A percentile compares a stretch with the other conserved stretches of the same genome.
Conservation (phyloP, 441 rosid genomes). For the Erysimum cheiri region DNA sequence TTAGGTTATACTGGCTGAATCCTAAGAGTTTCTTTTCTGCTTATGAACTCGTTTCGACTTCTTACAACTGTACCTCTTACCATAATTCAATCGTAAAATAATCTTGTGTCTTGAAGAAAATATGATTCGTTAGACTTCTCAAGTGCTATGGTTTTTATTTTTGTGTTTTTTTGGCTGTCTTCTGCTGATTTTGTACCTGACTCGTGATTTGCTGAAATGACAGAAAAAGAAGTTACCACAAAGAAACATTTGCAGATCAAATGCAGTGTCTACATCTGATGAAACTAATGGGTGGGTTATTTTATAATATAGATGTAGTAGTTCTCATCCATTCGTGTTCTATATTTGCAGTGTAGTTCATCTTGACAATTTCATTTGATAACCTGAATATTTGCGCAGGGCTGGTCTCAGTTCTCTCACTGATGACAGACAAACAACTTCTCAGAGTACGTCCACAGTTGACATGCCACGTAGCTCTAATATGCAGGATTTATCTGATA, state of each 20-base stretch:
- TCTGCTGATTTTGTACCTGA: slow-evolving; percentile 21
- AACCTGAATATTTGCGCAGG: slow-evolving; percentile 31
- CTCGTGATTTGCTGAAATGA: slow-evolving; percentile 31
- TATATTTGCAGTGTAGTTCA: slow-evolving; percentile 10
- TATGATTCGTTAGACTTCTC: slow-evolving; percentile 14
- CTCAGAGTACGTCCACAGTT: slow-evolving; percentile 61
- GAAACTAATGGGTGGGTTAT: slow-evolving; percentile 46
- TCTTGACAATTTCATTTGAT: slow-evolving; percentile 13
- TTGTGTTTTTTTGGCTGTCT: slow-evolving; percentile 12
- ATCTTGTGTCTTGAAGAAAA: slow-evolving; percentile 9
- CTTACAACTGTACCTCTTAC: slow-evolving; percentile 19
- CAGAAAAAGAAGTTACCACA: slow-evolving; percentile 46
- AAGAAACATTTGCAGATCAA: slow-evolving; percentile 45
- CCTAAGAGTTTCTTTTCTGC: slow-evolving; percentile 18
- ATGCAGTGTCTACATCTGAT: slow-evolving; percentile 45
- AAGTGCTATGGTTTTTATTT: slow-evolving; percentile 1
- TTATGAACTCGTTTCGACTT: slow-evolving; percentile 10
- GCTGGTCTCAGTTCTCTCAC: slow-evolving; percentile 38
- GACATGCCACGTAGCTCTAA: slow-evolving; percentile 66
- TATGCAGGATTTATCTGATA: slow-evolving; percentile 42
- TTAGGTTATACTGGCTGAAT: slow-evolving; percentile 21
- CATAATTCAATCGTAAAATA: slow-evolving; percentile 10
- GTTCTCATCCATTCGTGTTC: slow-evolving; percentile 18
- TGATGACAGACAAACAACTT: slow-evolving; percentile 45
- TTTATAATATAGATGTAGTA: background rate